Percentiles rank a stretch among this genome's conserved stretches.
These are phyloP conservation scores for Picea sitchensis DNA, from an alignment of 75 land plant species.

Conservation along the genomic window DNA sequence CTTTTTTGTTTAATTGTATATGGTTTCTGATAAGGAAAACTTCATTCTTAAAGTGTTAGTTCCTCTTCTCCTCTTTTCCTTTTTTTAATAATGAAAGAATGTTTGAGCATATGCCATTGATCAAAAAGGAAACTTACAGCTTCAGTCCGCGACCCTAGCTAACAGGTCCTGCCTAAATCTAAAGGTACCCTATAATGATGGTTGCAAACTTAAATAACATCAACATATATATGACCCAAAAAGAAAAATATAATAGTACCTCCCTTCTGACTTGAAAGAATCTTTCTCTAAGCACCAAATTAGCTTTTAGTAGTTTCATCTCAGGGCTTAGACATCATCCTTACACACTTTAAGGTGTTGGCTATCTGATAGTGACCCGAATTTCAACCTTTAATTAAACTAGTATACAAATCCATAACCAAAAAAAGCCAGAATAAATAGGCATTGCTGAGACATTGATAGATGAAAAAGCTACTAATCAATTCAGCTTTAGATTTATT, in stretches of 20 bases:
- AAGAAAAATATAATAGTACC: neutral
- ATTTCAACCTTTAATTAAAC: neutral
- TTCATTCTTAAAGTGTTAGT: too few relatives aligned
- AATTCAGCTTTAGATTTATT: neutral
- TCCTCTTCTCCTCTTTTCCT: neutral
- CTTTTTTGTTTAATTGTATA: neutral
- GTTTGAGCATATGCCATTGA: neutral
- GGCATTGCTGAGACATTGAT: neutral
- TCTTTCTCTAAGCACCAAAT: neutral
- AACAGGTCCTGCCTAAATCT: neutral
- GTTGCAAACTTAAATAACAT: neutral
- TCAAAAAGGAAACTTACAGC: neutral
- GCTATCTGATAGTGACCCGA: neutral
- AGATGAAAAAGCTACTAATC: neutral
- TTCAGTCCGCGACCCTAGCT: neutral
- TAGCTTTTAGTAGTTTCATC: too few relatives aligned
- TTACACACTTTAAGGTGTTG: neutral
- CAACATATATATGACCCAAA: neutral
- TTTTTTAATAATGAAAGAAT: neutral
- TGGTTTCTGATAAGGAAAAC: neutral
- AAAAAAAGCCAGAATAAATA: neutral
- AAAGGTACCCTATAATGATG: neutral
- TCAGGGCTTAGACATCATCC: neutral
- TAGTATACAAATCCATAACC: neutral
- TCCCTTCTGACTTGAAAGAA: neutral